Conservation (phyloP, 179 eudicot species). For the Actinidia polygama region DNA sequence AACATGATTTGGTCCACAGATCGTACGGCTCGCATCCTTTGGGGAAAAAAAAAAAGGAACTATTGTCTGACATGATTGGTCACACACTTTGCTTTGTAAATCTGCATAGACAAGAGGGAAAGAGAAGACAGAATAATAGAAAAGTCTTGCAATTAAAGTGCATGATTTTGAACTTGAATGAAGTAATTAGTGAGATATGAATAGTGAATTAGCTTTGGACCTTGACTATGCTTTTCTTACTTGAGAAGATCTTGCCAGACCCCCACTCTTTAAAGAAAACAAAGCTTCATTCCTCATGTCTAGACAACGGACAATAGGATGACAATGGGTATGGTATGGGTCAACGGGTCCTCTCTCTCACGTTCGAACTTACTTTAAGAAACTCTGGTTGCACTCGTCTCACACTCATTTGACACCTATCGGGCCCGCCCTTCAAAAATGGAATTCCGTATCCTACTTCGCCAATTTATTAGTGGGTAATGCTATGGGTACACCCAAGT, state of each 20-base stretch:
- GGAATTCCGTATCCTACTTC: no score
- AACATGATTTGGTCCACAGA: no score
- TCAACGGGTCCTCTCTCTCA: no score
- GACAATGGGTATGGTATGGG: neutral
- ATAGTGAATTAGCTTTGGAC: constrained; percentile 20
- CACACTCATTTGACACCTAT: no score
- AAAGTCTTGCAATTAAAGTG: constrained; percentile 10
- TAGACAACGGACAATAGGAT: neutral
- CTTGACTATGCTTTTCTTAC: constrained; percentile 47
- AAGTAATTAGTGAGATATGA: neutral
- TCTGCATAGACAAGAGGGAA: constrained; percentile 16
- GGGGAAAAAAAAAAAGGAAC: neutral
- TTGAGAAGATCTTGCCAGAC: constrained; percentile 22
- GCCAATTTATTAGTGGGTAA: no score
- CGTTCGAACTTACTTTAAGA: no score
- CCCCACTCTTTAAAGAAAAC: constrained; percentile 10
- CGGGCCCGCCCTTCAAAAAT: no score
- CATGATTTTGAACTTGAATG: constrained; percentile 16
- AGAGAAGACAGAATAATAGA: neutral
- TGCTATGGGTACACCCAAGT: no score
- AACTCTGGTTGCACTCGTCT: no score
- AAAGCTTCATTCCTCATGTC: neutral
- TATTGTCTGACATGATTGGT: neutral
- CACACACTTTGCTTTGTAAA: neutral
- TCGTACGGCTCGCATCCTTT: no score